Conservation (phyloP, 805 yeast genomes). For the Myxozyma mucilagina region DNA sequence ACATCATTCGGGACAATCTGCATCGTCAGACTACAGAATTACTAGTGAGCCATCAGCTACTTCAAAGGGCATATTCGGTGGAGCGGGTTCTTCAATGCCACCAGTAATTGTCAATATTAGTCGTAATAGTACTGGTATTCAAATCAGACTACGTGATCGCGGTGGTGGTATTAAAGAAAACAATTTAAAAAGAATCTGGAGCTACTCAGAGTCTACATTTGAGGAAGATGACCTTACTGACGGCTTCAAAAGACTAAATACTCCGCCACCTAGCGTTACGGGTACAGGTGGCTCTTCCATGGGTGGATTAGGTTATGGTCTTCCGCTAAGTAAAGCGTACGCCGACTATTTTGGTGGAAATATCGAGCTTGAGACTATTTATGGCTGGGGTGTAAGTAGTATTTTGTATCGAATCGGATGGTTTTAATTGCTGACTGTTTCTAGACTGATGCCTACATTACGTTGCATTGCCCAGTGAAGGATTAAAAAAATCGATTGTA, state of each 20-base stretch:
- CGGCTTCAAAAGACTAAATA: conserved; percentile 56
- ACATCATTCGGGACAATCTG: conserved; percentile 37
- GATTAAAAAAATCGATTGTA: background rate
- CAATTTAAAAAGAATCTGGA: conserved; percentile 67
- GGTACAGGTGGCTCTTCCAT: conserved; percentile 67
- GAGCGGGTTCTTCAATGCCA: conserved; percentile 25
- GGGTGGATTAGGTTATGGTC: conserved; percentile 96
- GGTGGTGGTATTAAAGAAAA: conserved; percentile 86
- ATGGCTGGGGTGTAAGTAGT: conserved; percentile 59
- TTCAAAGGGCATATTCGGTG: conserved; percentile 32
- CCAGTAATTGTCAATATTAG: conserved; percentile 55
- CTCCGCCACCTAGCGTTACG: conserved; percentile 50
- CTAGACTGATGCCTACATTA: conserved; percentile 33
- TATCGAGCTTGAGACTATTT: conserved; percentile 65
- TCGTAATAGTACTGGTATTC: conserved; percentile 49
- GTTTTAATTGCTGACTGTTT: conserved; percentile 1
- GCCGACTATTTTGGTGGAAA: conserved; percentile 72
- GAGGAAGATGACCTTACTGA: conserved; percentile 56
- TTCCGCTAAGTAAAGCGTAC: conserved; percentile 78
- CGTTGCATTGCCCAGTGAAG: conserved; percentile 14
- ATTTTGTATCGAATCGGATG: background rate
- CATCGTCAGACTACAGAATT: conserved; percentile 7
- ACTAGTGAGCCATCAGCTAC: conserved; percentile 28
- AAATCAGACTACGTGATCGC: conserved; percentile 75
- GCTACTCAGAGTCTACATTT: conserved; percentile 83